Evolutionary conservation across 2,329 filamentous ascomycete species (phyloP).

Genomic region (Sporothrix variecibatus): DNA sequence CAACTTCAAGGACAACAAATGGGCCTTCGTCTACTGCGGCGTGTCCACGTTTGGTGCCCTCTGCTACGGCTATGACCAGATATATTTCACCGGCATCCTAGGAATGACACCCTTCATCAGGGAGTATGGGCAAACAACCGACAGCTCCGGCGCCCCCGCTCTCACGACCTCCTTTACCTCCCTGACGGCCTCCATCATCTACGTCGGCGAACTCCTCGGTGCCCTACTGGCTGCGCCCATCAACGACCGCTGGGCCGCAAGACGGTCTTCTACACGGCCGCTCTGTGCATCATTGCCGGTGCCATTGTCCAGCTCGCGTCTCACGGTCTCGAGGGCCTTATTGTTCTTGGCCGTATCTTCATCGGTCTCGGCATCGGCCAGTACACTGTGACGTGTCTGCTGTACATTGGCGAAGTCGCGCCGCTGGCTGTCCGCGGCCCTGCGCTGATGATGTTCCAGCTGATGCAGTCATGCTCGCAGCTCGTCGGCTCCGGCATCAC

Average conservation of each 20-base stretch:
- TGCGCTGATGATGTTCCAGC: constrained; percentile 38
- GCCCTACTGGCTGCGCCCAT: constrained; percentile 41
- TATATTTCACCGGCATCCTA: constrained; percentile 34
- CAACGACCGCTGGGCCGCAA: constrained; percentile 42
- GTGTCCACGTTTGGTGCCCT: constrained; percentile 33
- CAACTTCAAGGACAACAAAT: constrained; percentile 29
- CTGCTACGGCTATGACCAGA: constrained; percentile 34
- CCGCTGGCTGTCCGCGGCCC: constrained; percentile 33
- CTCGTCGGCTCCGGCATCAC: constrained; percentile 34
- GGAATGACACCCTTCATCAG: constrained; percentile 37
- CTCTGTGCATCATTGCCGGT: constrained; percentile 39
- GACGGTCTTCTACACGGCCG: constrained; percentile 37
- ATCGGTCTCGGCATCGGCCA: constrained; percentile 36
- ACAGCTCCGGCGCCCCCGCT: constrained; percentile 31
- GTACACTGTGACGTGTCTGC: constrained; percentile 38
- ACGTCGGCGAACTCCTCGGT: constrained; percentile 44
- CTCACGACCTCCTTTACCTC: constrained; percentile 37
- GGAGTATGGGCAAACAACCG: constrained; percentile 33
- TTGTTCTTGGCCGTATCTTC: constrained; percentile 32
- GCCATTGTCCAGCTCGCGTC: constrained; percentile 35
- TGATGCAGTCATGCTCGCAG: constrained; percentile 36
- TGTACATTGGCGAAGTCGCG: constrained; percentile 40
- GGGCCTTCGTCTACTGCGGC: constrained; percentile 36
- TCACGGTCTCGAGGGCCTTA: constrained; percentile 32
- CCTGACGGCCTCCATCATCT: constrained; percentile 42